Base-by-base conservation (phyloP, 495 filamentous ascomycete genomes). In the Bryoglossum gracile region DNA sequence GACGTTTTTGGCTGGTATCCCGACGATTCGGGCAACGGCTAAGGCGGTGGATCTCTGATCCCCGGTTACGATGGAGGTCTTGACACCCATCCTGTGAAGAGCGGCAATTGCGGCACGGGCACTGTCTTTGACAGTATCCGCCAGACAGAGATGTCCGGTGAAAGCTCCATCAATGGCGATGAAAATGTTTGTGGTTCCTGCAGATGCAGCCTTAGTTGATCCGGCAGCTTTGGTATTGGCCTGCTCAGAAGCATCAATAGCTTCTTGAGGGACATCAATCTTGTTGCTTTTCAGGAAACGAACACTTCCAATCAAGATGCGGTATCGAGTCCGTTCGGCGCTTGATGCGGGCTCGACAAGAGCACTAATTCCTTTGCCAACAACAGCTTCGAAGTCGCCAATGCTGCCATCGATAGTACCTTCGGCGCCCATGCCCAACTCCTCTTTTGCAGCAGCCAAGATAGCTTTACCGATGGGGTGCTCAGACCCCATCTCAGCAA, bases 391-490 rank as follows among this genome's bases (percentile, higher is more conserved):
- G 64, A 99, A 96, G 30, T 95, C 84, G 34, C 84, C 83, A 43
- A 94, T 69, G 50, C 73, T 84, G 18, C 92, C 92, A 38, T 92
- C 85, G 26, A 97, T 69, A 13, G 81, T 77, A 5, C 79, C 82
- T 43, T 94, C 89, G 9, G 71, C 68, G 11, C 77, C 77, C 24
- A 94, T 65, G 4, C 81, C 82, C 6, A 95, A 77, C 52, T 87
- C 76, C 13, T 76, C 68, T 55, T 85, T 86, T 1, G 90, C 88
- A 14, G 78, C 80, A 9, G 68, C 61, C 14, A 89, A 64, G 45
- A 97, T 86, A 3, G 92, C 89, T 57, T 81, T 86, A 18, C 89
- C 92, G 50, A 97, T 84, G 0, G 92, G 92, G 66, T 99, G 92
- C 67, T 99, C 92, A 60, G 87, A 94, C 42, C 86, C 82, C 76